These are phyloP conservation scores for Pseudopithomyces maydicus DNA, from an alignment of 2,329 filamentous ascomycete species.

Conservation along the genomic window DNA sequence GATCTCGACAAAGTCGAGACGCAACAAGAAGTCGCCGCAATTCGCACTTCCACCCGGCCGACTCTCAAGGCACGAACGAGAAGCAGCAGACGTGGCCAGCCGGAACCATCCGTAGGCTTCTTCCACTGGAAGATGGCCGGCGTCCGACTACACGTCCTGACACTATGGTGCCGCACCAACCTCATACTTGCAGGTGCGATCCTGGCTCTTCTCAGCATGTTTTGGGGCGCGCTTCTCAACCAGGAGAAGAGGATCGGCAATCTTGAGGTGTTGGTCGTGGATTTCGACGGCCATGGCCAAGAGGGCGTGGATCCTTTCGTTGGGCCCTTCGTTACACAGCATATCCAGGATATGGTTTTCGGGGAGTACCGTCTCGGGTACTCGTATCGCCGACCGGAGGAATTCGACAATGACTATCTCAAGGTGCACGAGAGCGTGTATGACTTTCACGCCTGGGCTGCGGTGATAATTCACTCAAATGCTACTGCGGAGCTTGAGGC, in stretches of 20 bases:
- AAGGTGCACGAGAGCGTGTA: slow-evolving; percentile 64
- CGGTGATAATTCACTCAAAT: slow-evolving; percentile 66
- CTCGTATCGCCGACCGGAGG: slow-evolving; percentile 50
- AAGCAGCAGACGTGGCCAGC: slow-evolving; percentile 21
- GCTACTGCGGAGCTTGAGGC: slow-evolving; percentile 62
- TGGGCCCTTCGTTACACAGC: slow-evolving; percentile 58
- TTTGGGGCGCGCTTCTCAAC: slow-evolving; percentile 37
- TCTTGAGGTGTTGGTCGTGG: slow-evolving; percentile 63
- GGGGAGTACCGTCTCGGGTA: slow-evolving; percentile 55
- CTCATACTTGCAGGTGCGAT: slow-evolving; percentile 31
- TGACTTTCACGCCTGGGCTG: slow-evolving; percentile 63
- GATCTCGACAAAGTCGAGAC: slow-evolving; percentile 31
- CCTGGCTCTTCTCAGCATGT: slow-evolving; percentile 30
- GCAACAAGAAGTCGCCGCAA: slow-evolving; percentile 13
- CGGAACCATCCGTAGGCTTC: slow-evolving; percentile 28
- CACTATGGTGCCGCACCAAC: slow-evolving; percentile 34
- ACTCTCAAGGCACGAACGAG: slow-evolving; percentile 21
- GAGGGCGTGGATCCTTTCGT: slow-evolving; percentile 54
- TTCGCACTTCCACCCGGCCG: slow-evolving; percentile 12
- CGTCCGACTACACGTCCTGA: slow-evolving; percentile 34
- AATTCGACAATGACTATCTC: slow-evolving; percentile 61
- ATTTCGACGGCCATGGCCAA: slow-evolving; percentile 65
- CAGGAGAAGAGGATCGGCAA: slow-evolving; percentile 28
- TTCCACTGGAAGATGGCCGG: slow-evolving; percentile 38
- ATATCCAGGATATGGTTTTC: slow-evolving; percentile 49